Percentiles rank a stretch among this genome's conserved stretches.
Conservation (phyloP, 2,329 filamentous ascomycete genomes). For the Xylariaceae sp. region DNA sequence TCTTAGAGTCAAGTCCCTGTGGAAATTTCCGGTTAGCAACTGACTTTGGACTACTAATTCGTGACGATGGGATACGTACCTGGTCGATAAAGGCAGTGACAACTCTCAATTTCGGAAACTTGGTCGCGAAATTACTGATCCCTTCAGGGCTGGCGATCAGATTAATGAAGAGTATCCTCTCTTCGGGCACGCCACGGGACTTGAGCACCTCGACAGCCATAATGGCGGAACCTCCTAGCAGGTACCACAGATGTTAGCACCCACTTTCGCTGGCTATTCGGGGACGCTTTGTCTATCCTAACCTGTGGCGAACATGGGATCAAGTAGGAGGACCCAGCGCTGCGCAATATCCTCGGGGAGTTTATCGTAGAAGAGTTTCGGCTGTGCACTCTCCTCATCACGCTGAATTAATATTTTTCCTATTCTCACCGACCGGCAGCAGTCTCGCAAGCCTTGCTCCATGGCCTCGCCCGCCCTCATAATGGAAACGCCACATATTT, state of each 20-base stretch:
- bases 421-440: conserved; percentile 94
- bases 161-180: conserved; percentile 93
- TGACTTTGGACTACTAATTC: background rate
- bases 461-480: conserved; percentile 98
- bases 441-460: conserved; percentile 94
- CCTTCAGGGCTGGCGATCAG: conserved; percentile 96
- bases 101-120: conserved; percentile 82
- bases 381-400: conserved; percentile 88
- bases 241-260: conserved; percentile 10
- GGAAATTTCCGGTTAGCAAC: conserved; percentile 22
- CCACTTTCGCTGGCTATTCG: background rate
- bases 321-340: conserved; percentile 86
- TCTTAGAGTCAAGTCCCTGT: conserved; percentile 89
- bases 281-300: conserved; percentile 25
- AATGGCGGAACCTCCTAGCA: conserved; percentile 79
- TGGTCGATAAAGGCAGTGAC: conserved; percentile 95
- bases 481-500: conserved; percentile 97
- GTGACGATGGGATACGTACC: conserved; percentile 33
- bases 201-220: conserved; percentile 96
- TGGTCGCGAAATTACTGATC: conserved; percentile 79
- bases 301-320: conserved; percentile 99
- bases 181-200: conserved; percentile 84
- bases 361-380: conserved; percentile 96
- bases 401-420: conserved; percentile 98
- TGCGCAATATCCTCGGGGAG: conserved; percentile 88